Evolutionary conservation across 108 stramenopile species (phyloP), one percentile per base, ranked within the genome.

Genomic region (Aurantiochytrium sp.): DNA sequence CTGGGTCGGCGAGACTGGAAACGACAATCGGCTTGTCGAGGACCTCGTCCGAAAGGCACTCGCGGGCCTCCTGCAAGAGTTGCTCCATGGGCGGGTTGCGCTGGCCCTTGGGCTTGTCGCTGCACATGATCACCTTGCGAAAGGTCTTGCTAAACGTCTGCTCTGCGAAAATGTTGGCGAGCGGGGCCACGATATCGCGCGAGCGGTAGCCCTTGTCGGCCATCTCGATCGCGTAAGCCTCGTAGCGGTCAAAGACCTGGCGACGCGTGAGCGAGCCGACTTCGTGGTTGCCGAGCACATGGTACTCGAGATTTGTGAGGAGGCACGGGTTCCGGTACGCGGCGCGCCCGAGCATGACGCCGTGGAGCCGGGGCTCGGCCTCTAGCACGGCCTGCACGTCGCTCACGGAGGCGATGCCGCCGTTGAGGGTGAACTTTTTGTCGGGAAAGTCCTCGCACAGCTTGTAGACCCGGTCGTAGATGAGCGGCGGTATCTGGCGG

Each of bases 401-500:
- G 3, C 90, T 50, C 19, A 96, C 52, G 24, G 90, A 94, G 30
- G 96, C 93, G 32, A 97, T 90, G 10, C 96, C 96, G 8, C 96
- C 97, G 92, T 98, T 97, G 54, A 97, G 81, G 4, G 93, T 90
- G 69, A 97, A 93, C 5, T 93, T 93, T 42, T 96, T 91, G 55
- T 94, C 93, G 34, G 96, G 96, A 88, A 92, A 96, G n/a, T 85
- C 87, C 48, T 54, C 55, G 55, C 96, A 96, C 30, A 97, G 89
- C 41, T 95, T 86, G 55, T 92, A 90, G 17, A 98, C 95, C 30
- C 92, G 55, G 73, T 95, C 87, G 86, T 97, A 97, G 55, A 94
- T 93, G 65, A 99, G 91, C 21, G 96, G 97, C 4, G 99, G 99
- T 2, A 99, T 92, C 86, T 94, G 97, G 52, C 98, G 95, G 94